A percentile compares a stretch with the other conserved stretches of the same genome.
Evolutionary conservation across 1,284 basidiomycete genomes (phyloP).

Genomic region (Ceratobasidium sp.): DNA sequence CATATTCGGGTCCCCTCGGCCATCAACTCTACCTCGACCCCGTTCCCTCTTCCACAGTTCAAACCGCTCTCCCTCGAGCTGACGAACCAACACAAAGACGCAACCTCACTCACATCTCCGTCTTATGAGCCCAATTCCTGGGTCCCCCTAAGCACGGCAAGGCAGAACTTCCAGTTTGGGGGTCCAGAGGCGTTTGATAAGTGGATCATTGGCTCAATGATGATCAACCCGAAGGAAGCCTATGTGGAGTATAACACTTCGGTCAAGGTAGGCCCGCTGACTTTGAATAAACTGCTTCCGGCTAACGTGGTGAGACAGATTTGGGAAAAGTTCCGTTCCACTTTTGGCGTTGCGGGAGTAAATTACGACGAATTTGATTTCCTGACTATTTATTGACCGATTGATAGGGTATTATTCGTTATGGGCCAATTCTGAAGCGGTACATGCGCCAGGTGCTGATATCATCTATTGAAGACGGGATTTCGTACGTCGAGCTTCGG

Average conservation of each 20-base stretch:
- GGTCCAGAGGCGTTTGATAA: constrained; percentile 73
- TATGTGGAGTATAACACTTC: constrained; percentile 78
- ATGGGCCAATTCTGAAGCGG: constrained; percentile 69
- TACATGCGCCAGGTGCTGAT: constrained; percentile 75
- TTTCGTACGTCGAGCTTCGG: constrained; percentile 79
- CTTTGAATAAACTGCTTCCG: not conserved
- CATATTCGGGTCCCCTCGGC: constrained; percentile 66
- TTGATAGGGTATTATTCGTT: constrained; percentile 68
- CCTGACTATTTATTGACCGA: not conserved
- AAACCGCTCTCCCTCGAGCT: constrained; percentile 36
- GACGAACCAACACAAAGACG: not conserved
- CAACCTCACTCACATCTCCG: constrained; percentile 60
- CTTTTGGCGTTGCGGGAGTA: constrained; percentile 67
- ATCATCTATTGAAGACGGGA: constrained; percentile 77
- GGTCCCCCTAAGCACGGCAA: constrained; percentile 69
- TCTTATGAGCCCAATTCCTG: constrained; percentile 65
- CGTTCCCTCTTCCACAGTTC: constrained; percentile 53
- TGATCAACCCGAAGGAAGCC: constrained; percentile 76
- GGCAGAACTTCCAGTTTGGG: constrained; percentile 65
- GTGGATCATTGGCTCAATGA: constrained; percentile 72
- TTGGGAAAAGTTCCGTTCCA: constrained; percentile 76
- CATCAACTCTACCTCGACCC: constrained; percentile 60
- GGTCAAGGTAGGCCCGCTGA: constrained; percentile 64
- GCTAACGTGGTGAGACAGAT: constrained; percentile 64
- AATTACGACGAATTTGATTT: constrained; percentile 49